A percentile compares a stretch with the other conserved stretches of the same genome.
These are phyloP conservation scores for Diplocarpon rosae DNA, from an alignment of 2,329 filamentous ascomycete species.

Conservation along the genomic window DNA sequence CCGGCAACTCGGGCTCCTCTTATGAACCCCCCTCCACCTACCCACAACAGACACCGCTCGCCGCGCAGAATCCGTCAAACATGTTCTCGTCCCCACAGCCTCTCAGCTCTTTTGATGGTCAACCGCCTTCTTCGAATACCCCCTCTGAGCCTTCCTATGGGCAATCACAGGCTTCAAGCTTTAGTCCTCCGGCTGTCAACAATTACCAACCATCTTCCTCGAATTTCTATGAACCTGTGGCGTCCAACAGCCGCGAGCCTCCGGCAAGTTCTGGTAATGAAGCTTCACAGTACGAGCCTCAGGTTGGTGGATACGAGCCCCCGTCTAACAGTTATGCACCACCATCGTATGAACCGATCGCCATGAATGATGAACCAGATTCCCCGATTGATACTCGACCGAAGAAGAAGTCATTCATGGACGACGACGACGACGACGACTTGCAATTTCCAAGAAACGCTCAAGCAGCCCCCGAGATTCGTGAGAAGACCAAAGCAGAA, in stretches of 20 bases:
- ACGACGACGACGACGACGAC: slow-evolving; percentile 70
- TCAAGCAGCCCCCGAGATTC: slow-evolving; percentile 25
- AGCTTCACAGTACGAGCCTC: slow-evolving; percentile 24
- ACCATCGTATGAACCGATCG: slow-evolving; percentile 38
- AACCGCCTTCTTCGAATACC: slow-evolving; percentile 9
- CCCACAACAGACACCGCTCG: slow-evolving; percentile 11
- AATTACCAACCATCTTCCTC: slow-evolving; percentile 11
- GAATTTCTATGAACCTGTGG: neutral
- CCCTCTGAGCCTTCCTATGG: slow-evolving; percentile 29
- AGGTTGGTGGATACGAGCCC: slow-evolving; percentile 21
- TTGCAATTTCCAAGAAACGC: slow-evolving; percentile 35
- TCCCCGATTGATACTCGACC: slow-evolving; percentile 38
- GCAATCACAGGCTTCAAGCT: slow-evolving; percentile 13
- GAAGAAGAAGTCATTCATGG: slow-evolving; percentile 71
- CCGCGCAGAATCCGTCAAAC: slow-evolving; percentile 12
- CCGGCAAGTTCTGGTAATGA: slow-evolving; percentile 16
- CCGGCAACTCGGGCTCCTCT: slow-evolving; percentile 10
- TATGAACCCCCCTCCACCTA: slow-evolving; percentile 13
- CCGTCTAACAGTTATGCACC: slow-evolving; percentile 22
- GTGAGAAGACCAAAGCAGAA: slow-evolving; percentile 51
- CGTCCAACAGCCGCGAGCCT: slow-evolving; percentile 12
- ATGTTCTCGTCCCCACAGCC: slow-evolving; percentile 18
- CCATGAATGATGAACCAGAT: slow-evolving; percentile 33
- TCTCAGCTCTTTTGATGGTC: slow-evolving; percentile 13
- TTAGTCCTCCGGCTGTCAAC: neutral